Evolutionary conservation across 2,329 filamentous ascomycete genomes (phyloP).

Genomic region (Botryotinia narcissicola): DNA sequence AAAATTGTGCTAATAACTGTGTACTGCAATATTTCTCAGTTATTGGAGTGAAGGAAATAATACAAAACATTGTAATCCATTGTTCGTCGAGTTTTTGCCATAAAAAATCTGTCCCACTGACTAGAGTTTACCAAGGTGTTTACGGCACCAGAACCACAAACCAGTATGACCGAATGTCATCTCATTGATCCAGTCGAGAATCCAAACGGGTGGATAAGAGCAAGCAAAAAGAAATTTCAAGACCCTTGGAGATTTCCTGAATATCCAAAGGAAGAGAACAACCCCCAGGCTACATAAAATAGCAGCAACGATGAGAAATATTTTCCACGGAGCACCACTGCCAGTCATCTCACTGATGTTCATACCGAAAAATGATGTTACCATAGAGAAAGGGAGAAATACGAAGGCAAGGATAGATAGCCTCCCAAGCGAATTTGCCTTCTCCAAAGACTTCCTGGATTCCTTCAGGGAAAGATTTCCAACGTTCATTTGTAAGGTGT

Average conservation of each 20-base stretch:
- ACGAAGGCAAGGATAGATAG: neutral
- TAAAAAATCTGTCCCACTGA: neutral
- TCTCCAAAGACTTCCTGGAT: neutral
- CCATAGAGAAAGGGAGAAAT: neutral
- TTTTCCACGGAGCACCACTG: neutral
- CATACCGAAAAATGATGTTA: constrained; percentile 6
- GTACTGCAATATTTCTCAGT: neutral
- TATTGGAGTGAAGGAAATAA: neutral
- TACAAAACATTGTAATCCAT: neutral
- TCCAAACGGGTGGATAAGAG: neutral
- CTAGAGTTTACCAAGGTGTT: neutral
- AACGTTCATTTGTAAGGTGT: neutral
- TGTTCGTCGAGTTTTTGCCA: neutral
- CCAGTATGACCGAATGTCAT: neutral
- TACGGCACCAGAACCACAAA: neutral
- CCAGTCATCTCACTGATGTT: constrained; percentile 5
- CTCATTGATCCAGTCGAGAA: neutral
- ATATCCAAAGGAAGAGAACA: neutral
- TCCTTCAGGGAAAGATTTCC: neutral
- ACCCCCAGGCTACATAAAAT: neutral
- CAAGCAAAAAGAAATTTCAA: neutral
- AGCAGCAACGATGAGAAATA: neutral
- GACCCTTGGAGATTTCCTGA: neutral
- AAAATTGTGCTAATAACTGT: neutral
- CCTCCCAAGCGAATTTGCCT: neutral